Evolutionary conservation across 768 basidiomycete species (phyloP), one percentile per base, ranked within the genome.

Genomic region (Suillus luteus): DNA sequence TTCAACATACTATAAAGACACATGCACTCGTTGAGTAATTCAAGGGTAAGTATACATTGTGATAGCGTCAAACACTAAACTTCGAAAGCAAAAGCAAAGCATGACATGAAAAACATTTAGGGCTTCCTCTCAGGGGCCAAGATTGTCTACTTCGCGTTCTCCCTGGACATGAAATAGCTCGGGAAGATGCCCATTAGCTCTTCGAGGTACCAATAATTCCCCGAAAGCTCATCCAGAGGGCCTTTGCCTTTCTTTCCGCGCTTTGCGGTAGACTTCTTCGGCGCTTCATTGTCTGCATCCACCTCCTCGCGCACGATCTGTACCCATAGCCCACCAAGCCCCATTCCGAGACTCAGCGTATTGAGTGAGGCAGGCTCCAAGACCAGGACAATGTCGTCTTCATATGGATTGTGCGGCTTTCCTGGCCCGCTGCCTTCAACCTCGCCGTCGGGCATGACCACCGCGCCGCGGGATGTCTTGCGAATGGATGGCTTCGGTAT

Each of bases 301-400:
- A 65, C 58, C 12, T 72, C 62, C 55, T 67, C 71, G 37, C 85
- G 81, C 35, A 76, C 85, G 14, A 91, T 78, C 75, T 93, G 89
- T 24, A 91, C 84, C 84, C 86, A 92, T 54, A 86, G 83, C 22
- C 84, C 89, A 4, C 81, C 82, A 15, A 92, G 66, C 0, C 86
- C 87, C 6, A 80, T 75, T 5, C 66, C 72, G 0, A 71, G 68
- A 2, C 71, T 68, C 43, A 90, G 68, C 43, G 75, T 73, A 1
- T 81, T 77, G 9, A 83, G 71, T 0, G 80, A 67, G 8, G 74
- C 73, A 7, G 83, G 80, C 44, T 83, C 79, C 14, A 91, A 75
- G 24, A 90, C 79, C 11, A 91, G 77, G 17, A 79, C 81, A 70
- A 93, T 88, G 41, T 78, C 81, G 64, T 91, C 88, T 62, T 77